Evolutionary conservation across 2,329 filamentous ascomycete genomes (phyloP).

Genomic region (Venturia asperata): DNA sequence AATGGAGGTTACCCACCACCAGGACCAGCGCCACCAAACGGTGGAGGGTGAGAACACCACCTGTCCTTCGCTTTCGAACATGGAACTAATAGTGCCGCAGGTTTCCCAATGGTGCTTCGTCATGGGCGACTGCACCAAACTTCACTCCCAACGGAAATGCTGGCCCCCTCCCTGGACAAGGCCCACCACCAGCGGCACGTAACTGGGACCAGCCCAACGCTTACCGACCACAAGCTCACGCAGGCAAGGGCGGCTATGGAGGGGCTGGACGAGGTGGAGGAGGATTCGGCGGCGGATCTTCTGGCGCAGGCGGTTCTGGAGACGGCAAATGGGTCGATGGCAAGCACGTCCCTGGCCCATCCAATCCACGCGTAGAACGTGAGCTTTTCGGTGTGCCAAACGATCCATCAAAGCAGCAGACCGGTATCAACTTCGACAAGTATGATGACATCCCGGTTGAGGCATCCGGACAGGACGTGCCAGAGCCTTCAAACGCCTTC

Average conservation of each 20-base stretch:
- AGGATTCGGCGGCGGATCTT: conserved; percentile 44
- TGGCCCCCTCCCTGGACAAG: conserved; percentile 4
- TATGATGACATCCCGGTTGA: conserved; percentile 99
- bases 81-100: conserved; percentile 8
- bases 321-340: conserved; percentile 96
- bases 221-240: not conserved
- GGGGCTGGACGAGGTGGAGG: conserved; percentile 40
- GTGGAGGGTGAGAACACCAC: conserved; percentile 12
- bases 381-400: conserved; percentile 89
- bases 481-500: conserved; percentile 84
- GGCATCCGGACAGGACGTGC: conserved; percentile 87
- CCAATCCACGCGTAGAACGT: conserved; percentile 84
- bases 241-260: conserved; percentile 15
- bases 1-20: conserved; percentile 15
- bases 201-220: conserved; percentile 18
- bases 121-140: conserved; percentile 51
- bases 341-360: conserved; percentile 86
- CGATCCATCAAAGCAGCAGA: conserved; percentile 91
- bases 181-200: conserved; percentile 13
- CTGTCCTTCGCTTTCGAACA: not conserved
- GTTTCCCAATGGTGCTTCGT: conserved; percentile 6
- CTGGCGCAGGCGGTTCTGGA: conserved; percentile 66
- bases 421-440: conserved; percentile 99
- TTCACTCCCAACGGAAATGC: conserved; percentile 42
- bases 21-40: conserved; percentile 8